Evolutionary conservation across 1,284 basidiomycete species (phyloP).

Genomic region (Sphaerobolus stellatus): DNA sequence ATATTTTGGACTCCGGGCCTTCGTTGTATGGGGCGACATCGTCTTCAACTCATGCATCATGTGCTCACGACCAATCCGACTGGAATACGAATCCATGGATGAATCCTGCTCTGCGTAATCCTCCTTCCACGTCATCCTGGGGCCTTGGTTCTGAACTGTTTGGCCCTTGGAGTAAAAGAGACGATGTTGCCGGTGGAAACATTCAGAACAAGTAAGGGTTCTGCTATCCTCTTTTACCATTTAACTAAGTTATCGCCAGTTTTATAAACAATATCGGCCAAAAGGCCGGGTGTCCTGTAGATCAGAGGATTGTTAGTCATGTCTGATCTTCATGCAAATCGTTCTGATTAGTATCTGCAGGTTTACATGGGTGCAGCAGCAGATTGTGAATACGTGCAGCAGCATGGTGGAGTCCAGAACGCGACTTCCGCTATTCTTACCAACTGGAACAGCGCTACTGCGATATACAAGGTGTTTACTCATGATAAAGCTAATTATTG

Average conservation of each 20-base stretch:
- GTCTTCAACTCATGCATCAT: no score
- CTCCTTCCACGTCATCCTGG: no score
- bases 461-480: slow-evolving; percentile 65
- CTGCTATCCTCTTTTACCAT: neutral
- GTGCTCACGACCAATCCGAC: slow-evolving; percentile 66
- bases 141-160: slow-evolving; percentile 36
- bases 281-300: slow-evolving; percentile 70
- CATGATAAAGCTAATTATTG: neutral
- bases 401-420: slow-evolving; percentile 59
- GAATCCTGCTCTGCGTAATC: slow-evolving; percentile 53
- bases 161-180: slow-evolving; percentile 46
- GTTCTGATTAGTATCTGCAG: slow-evolving; percentile 27
- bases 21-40: no score
- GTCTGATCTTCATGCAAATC: neutral
- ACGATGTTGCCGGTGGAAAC: slow-evolving; percentile 55
- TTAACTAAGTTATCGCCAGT: slow-evolving; percentile 40
- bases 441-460: slow-evolving; percentile 76
- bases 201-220: slow-evolving; percentile 52
- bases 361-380: slow-evolving; percentile 85
- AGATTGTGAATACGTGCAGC: slow-evolving; percentile 76
- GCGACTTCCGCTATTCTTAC: slow-evolving; percentile 76
- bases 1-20: slow-evolving; percentile 55
- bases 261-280: slow-evolving; percentile 68
- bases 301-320: slow-evolving; percentile 74
- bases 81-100: slow-evolving; percentile 62